Evolutionary conservation across 805 yeast genomes (phyloP).

Genomic region (Diddensiella transvaalensis): DNA sequence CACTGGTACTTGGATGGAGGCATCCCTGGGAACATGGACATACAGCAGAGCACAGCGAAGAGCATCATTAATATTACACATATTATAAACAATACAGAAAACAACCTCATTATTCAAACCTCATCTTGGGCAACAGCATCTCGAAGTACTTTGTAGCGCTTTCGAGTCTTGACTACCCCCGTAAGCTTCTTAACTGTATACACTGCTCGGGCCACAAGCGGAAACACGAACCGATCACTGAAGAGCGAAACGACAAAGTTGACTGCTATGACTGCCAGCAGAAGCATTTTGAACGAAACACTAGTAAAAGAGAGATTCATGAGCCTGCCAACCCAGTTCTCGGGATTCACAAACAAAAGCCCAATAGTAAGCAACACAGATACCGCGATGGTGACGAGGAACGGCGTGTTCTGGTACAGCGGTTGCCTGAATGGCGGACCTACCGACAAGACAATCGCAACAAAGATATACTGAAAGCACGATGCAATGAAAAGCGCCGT

Average conservation of each 20-base stretch:
- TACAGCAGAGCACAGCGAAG: slow-evolving; percentile 18
- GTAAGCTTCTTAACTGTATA: slow-evolving; percentile 15
- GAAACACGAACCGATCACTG: slow-evolving; percentile 46
- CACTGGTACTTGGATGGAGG: slow-evolving; percentile 37
- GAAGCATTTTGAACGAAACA: slow-evolving; percentile 41
- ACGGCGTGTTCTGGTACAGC: slow-evolving; percentile 60
- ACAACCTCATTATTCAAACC: background rate
- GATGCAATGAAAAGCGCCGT: slow-evolving; percentile 77
- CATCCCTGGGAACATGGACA: slow-evolving; percentile 42
- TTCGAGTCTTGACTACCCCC: slow-evolving; percentile 28
- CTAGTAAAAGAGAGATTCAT: slow-evolving; percentile 74
- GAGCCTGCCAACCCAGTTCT: slow-evolving; percentile 55
- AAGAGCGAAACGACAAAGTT: slow-evolving; percentile 49
- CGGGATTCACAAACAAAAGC: slow-evolving; percentile 53
- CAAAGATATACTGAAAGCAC: slow-evolving; percentile 83
- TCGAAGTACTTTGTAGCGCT: slow-evolving; percentile 35
- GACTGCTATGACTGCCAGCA: slow-evolving; percentile 38
- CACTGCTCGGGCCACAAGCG: slow-evolving; percentile 36
- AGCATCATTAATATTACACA: background rate
- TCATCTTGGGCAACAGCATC: slow-evolving; percentile 11
- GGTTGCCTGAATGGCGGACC: slow-evolving; percentile 94
- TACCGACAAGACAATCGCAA: slow-evolving; percentile 77
- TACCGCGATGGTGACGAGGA: slow-evolving; percentile 54
- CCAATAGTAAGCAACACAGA: slow-evolving; percentile 49
- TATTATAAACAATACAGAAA: background rate